phyloP scores from a whole-genome alignment of 2,329 filamentous ascomycete species.

The Pestalotiopsis sp. region DNA sequence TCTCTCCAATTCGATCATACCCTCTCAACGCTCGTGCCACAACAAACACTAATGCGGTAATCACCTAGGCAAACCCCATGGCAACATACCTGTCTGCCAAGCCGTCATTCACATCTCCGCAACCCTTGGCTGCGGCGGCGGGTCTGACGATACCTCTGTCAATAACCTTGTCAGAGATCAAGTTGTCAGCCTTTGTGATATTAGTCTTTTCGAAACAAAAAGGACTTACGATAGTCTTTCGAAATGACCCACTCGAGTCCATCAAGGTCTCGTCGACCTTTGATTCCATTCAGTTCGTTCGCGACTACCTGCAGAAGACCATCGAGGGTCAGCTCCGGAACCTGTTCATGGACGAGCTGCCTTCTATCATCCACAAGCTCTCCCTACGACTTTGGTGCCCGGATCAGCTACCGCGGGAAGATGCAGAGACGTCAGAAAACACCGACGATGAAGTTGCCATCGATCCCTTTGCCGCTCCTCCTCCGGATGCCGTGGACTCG shows the following conservation, averaged over 20 bases:
- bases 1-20: slow-evolving; percentile 14
- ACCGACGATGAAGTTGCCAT: slow-evolving; percentile 62
- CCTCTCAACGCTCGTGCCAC: slow-evolving; percentile 30
- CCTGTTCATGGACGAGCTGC: slow-evolving; percentile 96
- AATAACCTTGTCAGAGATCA: slow-evolving; percentile 94
- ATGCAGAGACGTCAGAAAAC: slow-evolving; percentile 55
- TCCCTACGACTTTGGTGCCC: slow-evolving; percentile 89
- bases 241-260: slow-evolving; percentile 96
- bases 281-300: slow-evolving; percentile 97
- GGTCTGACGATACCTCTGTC: slow-evolving; percentile 96
- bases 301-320: slow-evolving; percentile 93
- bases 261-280: slow-evolving; percentile 99
- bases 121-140: slow-evolving; percentile 87
- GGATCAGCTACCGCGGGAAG: slow-evolving; percentile 74
- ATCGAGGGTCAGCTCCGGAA: slow-evolving; percentile 93
- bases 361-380: slow-evolving; percentile 91
- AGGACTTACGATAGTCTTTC: slow-evolving; percentile 92
- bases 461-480: slow-evolving; percentile 81
- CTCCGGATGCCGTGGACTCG: slow-evolving; percentile 79
- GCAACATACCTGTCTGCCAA: slow-evolving; percentile 95
- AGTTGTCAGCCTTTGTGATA: slow-evolving; percentile 95
- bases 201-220: slow-evolving; percentile 98
- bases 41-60: slow-evolving; percentile 48
- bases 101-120: slow-evolving; percentile 88
- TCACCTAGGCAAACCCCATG: slow-evolving; percentile 80